These are phyloP conservation scores for Esteya vermicola DNA, from an alignment of 2,329 filamentous ascomycete genomes.

Conservation along the genomic window DNA sequence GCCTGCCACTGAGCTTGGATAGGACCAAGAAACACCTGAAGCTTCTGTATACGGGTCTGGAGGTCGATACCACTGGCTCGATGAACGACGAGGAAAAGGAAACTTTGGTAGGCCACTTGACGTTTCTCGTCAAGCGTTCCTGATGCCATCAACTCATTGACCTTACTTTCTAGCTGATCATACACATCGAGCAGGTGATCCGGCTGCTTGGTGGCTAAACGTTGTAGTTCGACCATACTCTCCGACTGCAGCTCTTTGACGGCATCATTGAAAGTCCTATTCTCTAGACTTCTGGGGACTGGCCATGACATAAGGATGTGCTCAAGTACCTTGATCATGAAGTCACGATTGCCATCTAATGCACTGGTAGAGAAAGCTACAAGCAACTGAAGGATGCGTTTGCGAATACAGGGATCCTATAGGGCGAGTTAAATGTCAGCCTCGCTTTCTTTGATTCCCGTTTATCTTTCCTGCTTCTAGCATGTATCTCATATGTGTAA, in stretches of 20 bases:
- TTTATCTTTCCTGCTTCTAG: neutral
- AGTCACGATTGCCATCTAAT: slow-evolving; percentile 59
- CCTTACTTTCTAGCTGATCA: slow-evolving; percentile 68
- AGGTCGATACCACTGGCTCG: slow-evolving; percentile 64
- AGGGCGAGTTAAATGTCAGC: neutral
- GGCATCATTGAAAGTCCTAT: slow-evolving; percentile 67
- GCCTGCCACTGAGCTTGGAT: slow-evolving; percentile 71
- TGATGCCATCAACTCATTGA: slow-evolving; percentile 64
- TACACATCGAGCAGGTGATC: slow-evolving; percentile 83
- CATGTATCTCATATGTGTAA: too few relatives aligned
- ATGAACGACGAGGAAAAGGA: slow-evolving; percentile 89
- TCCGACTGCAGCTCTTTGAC: slow-evolving; percentile 79
- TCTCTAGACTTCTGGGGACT: slow-evolving; percentile 46
- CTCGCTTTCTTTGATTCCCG: too few relatives aligned
- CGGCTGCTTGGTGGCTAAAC: slow-evolving; percentile 79
- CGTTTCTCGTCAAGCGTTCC: slow-evolving; percentile 68
- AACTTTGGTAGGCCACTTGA: slow-evolving; percentile 73
- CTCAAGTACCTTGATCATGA: slow-evolving; percentile 82
- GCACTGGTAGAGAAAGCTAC: slow-evolving; percentile 76
- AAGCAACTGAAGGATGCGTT: slow-evolving; percentile 66
- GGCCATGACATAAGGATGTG: slow-evolving; percentile 78
- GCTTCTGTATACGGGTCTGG: slow-evolving; percentile 52
- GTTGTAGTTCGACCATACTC: slow-evolving; percentile 75
- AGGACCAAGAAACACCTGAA: slow-evolving; percentile 68
- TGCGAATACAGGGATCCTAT: slow-evolving; percentile 67